Conservation (phyloP, 805 yeast species). For the Scheffersomyces coipomensis region DNA sequence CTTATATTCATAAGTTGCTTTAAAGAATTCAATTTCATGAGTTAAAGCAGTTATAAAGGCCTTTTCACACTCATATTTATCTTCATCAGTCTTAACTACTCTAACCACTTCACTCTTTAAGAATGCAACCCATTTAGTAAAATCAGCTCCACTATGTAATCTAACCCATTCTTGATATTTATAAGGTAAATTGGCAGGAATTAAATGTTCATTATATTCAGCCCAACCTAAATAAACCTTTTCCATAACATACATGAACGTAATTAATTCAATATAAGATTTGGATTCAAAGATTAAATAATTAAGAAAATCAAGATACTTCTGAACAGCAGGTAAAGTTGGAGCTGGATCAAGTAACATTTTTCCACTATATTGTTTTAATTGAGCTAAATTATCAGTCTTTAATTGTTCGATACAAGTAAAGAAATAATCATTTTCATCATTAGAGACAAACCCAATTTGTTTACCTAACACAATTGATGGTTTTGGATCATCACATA, state of each 20-base stretch:
- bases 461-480: slow-evolving; percentile 46
- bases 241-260: slow-evolving; percentile 48
- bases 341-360: slow-evolving; percentile 15
- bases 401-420: slow-evolving; percentile 21
- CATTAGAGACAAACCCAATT: slow-evolving; percentile 48
- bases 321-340: slow-evolving; percentile 32
- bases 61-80: slow-evolving; percentile 10
- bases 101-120: slow-evolving; percentile 42
- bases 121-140: slow-evolving; percentile 48
- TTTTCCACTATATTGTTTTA: slow-evolving; percentile 17
- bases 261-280: slow-evolving; percentile 41
- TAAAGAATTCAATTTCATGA: slow-evolving; percentile 46
- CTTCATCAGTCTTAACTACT: slow-evolving; percentile 24
- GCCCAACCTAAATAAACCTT: slow-evolving; percentile 55
- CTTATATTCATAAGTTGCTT: slow-evolving; percentile 42
- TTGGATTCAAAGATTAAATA: slow-evolving; percentile 22
- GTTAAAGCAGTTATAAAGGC: slow-evolving; percentile 34
- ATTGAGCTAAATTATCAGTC: slow-evolving; percentile 11
- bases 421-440: slow-evolving; percentile 48
- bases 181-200: slow-evolving; percentile 34
- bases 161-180: slow-evolving; percentile 52
- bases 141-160: slow-evolving; percentile 49
- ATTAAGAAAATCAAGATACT: slow-evolving; percentile 34
- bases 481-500: slow-evolving; percentile 38
- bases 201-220: slow-evolving; percentile 21